A percentile compares a stretch with the other conserved stretches of the same genome.
These are phyloP conservation scores for Pyrus betulifolia DNA, from an alignment of 306 rosid genomes.

Conservation along the genomic window DNA sequence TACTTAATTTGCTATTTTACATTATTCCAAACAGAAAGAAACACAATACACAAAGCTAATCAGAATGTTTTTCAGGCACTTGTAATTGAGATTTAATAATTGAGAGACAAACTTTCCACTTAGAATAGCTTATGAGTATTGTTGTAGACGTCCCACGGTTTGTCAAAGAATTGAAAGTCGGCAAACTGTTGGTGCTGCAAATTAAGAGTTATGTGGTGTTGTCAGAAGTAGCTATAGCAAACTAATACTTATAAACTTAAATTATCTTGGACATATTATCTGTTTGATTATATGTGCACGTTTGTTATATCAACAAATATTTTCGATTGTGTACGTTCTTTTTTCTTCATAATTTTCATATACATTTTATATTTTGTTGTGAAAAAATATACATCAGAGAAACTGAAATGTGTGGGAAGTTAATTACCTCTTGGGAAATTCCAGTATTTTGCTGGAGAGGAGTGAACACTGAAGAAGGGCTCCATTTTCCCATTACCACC, in stretches of 20 bases:
- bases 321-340: neutral
- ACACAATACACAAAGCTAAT: neutral
- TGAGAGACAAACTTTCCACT: neutral
- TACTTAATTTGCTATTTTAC: neutral
- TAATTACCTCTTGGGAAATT: constrained; percentile 47
- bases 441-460: constrained; percentile 31
- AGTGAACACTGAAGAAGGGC: constrained; percentile 42
- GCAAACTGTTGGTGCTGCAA: constrained; percentile 67
- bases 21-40: constrained; percentile 10
- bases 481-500: constrained; percentile 45
- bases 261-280: neutral
- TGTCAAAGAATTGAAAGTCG: constrained; percentile 42
- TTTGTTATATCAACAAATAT: neutral
- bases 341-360: neutral
- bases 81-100: neutral
- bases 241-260: neutral
- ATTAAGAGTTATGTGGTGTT: neutral
- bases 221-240: neutral
- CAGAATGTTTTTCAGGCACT: neutral
- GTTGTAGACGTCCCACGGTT: constrained; percentile 52
- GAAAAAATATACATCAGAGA: neutral
- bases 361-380: neutral
- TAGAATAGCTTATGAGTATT: constrained; percentile 24
- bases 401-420: neutral
- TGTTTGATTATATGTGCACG: neutral